Percentiles rank a stretch among this genome's conserved stretches.
These are phyloP conservation scores for Ustilago sp. DNA, from an alignment of 1,284 basidiomycete species.

Conservation along the genomic window DNA sequence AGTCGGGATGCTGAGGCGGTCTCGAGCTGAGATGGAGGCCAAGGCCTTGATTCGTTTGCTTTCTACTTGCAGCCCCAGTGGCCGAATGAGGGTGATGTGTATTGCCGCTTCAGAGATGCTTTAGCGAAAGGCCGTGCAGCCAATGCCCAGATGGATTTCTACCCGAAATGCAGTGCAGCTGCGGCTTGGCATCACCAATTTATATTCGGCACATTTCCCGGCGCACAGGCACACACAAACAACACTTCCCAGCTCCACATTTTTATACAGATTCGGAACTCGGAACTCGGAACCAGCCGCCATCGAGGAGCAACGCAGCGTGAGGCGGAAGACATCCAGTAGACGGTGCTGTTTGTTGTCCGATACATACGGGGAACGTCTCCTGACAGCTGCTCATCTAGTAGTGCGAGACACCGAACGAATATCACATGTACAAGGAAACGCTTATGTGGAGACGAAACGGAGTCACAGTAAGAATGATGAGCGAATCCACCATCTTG, in stretches of 20 bases:
- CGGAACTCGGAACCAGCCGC: background rate
- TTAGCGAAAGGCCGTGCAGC: background rate
- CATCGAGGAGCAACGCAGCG: background rate
- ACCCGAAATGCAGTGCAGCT: background rate
- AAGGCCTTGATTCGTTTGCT: background rate
- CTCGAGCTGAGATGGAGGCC: background rate
- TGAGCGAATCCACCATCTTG: background rate
- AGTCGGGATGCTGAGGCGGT: background rate
- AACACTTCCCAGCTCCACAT: slow-evolving; percentile 3
- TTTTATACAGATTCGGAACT: background rate
- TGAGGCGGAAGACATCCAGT: background rate
- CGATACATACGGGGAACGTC: slow-evolving; percentile 14
- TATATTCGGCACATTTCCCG: slow-evolving; percentile 8
- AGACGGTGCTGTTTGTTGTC: background rate
- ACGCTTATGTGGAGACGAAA: background rate
- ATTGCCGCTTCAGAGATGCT: background rate
- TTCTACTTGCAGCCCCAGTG: too few relatives aligned
- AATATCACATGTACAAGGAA: background rate
- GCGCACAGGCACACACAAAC: slow-evolving; percentile 14
- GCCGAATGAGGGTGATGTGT: background rate
- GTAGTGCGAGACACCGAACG: background rate
- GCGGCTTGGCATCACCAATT: slow-evolving; percentile 1
- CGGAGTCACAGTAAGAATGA: background rate
- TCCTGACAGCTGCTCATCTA: slow-evolving; percentile 14
- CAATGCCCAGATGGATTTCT: slow-evolving; percentile 2